Conservation (phyloP, 495 filamentous ascomycete species). For the Bathelium albidoporum region DNA sequence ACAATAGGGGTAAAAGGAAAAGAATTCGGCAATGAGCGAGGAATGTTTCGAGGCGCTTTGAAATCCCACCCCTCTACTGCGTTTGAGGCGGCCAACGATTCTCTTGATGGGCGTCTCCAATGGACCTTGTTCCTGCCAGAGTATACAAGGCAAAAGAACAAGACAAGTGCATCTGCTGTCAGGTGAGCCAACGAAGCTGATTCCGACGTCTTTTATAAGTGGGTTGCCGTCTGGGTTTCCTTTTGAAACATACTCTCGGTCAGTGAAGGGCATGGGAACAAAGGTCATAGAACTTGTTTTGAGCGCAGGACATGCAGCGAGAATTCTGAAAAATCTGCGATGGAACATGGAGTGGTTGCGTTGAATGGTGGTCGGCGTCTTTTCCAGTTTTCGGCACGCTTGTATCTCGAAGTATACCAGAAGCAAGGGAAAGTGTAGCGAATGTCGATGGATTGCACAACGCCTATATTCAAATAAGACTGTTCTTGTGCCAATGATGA, state of each 20-base stretch:
- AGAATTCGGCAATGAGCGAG: too few species aligned
- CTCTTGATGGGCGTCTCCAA: too few species aligned
- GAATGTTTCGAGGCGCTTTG: too few species aligned
- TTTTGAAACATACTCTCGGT: neutral
- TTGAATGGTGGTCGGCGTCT: neutral
- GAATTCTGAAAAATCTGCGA: neutral
- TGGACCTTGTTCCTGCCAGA: too few species aligned
- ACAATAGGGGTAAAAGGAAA: too few species aligned
- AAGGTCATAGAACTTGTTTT: neutral
- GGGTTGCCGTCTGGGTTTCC: too few species aligned
- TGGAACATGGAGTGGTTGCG: neutral
- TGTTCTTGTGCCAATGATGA: too few species aligned
- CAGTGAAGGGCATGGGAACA: neutral
- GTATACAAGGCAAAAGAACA: too few species aligned
- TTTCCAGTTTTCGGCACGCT: neutral
- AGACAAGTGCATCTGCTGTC: neutral
- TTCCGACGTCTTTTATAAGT: neutral
- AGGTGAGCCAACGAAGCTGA: neutral
- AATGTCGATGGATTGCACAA: neutral
- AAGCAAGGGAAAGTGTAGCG: neutral
- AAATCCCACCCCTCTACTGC: too few species aligned
- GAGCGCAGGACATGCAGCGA: neutral
- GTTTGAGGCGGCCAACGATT: too few species aligned
- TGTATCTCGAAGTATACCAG: neutral
- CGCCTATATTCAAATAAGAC: too few species aligned